A percentile compares a stretch with the other conserved stretches of the same genome.
These are phyloP conservation scores for Rubia peregrina DNA, from an alignment of 305 asterid genomes.

Conservation along the genomic window DNA sequence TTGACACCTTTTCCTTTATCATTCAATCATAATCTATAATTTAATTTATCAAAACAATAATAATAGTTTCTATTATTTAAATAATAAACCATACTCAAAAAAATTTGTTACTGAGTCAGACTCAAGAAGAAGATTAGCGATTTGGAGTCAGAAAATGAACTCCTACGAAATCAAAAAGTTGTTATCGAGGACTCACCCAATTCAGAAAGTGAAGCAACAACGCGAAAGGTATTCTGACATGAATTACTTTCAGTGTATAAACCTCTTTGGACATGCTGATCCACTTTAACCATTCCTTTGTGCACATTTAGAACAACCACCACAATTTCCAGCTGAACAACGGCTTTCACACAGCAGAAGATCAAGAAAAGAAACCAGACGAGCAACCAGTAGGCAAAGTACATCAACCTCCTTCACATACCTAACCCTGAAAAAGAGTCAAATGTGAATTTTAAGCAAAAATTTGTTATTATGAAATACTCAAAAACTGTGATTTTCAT, in stretches of 20 bases:
- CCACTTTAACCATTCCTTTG: not conserved
- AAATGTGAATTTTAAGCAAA: constrained; percentile 9
- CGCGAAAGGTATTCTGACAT: constrained; percentile 38
- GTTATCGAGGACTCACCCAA: constrained; percentile 42
- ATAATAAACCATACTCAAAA: constrained; percentile 16
- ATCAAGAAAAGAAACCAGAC: constrained; percentile 30
- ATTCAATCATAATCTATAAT: no score
- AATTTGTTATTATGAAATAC: constrained; percentile 17
- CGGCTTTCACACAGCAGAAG: constrained; percentile 32
- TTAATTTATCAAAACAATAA: no score
- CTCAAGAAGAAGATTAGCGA: constrained; percentile 59
- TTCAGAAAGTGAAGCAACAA: constrained; percentile 32
- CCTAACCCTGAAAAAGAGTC: constrained; percentile 9
- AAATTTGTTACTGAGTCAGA: constrained; percentile 31
- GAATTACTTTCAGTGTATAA: not conserved
- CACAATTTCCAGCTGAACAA: constrained; percentile 41
- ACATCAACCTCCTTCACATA: constrained; percentile 27
- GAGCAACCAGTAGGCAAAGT: constrained; percentile 46
- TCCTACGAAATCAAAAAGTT: constrained; percentile 50
- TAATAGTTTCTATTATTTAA: not conserved
- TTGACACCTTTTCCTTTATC: not conserved
- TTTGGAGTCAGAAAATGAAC: constrained; percentile 68
- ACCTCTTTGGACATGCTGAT: not conserved
- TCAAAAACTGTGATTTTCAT: constrained; percentile 18
- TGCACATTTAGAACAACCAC: constrained; percentile 37